phyloP scores from a whole-genome alignment of 2,329 filamentous ascomycete genomes.

The Cryoendolithus antarcticus region DNA sequence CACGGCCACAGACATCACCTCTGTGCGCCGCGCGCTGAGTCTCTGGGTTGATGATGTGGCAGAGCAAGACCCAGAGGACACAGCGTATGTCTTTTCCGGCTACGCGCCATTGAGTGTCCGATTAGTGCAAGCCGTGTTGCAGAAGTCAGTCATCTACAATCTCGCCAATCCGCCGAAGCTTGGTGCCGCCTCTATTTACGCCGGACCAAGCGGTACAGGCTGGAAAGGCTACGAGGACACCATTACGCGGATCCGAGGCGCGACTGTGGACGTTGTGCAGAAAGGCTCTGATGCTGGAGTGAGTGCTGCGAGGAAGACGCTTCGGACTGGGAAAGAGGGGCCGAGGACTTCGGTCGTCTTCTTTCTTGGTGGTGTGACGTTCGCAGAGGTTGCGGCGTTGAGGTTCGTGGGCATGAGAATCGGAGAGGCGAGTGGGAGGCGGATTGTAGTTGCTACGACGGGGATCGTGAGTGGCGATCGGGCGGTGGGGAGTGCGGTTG shows the following conservation, averaged over 20 bases:
- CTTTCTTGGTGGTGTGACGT: conserved; percentile 88
- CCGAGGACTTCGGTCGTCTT: conserved; percentile 82
- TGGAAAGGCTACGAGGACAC: conserved; percentile 92
- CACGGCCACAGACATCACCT: conserved; percentile 62
- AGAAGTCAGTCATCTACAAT: conserved; percentile 69
- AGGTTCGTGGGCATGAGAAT: conserved; percentile 72
- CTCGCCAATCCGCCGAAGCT: conserved; percentile 30
- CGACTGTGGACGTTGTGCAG: conserved; percentile 84
- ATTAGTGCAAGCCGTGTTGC: conserved; percentile 81
- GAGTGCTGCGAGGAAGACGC: conserved; percentile 61
- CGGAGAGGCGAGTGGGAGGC: conserved; percentile 52
- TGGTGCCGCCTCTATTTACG: conserved; percentile 27
- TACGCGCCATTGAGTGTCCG: conserved; percentile 89
- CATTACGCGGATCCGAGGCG: conserved; percentile 73
- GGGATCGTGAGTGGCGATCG: conserved; percentile 79
- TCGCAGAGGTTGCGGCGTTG: conserved; percentile 88
- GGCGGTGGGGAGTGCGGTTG: conserved; percentile 59
- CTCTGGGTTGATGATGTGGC: conserved; percentile 95
- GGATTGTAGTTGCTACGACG: conserved; percentile 89
- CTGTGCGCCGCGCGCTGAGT: conserved; percentile 71
- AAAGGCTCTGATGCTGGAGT: conserved; percentile 87
- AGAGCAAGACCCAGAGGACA: conserved; percentile 84
- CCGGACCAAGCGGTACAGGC: conserved; percentile 48
- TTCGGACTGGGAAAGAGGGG: conserved; percentile 54
- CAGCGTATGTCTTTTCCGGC: conserved; percentile 95